Base-by-base conservation (phyloP, 345 rosid genomes). In the Sonneratia alba region DNA sequence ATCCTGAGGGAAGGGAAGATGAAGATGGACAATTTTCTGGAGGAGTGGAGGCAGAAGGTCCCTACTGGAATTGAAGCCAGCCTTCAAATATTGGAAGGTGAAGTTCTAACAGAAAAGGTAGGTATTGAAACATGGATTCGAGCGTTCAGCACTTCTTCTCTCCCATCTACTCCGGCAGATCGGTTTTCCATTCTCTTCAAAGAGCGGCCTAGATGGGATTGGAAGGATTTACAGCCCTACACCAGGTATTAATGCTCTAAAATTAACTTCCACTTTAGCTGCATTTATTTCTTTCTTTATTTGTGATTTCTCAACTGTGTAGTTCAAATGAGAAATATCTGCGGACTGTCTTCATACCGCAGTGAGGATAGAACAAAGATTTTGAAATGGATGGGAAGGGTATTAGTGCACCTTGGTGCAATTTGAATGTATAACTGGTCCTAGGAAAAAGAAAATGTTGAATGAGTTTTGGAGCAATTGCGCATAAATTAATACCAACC, bases 191-290 rank as follows among this genome's bases (percentile, higher is more conserved):
- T 78, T 69, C 87, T 94, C n/a, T 91, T 94, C 76, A 84, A 76
- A 68, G 89, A 88, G 71, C 85, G 93, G 63, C 48, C 88, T 38
- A 95, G 81, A 81, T 92, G 99, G 99, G 97, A 87, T 63, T 81
- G 89, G 93, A 92, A 87, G 81, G 99, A 95, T 74, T 80, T 95
- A 53, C 84, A 86, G 81, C 97, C 97, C 59, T 95, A 86, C 83
- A 76, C 91, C 74, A 88, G 97, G 97, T 92, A 34, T 66, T 16
- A 56, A 53, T 2, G 34, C 8, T 36, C 38, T 11, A 13, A n/a
- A 34, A 8, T 14, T 7, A 24, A 19, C 40, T 24, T 72, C n/a
- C 57, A 45, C n/a, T 49, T 72, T 49, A 15, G 2, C 66, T 57
- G 1, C 11, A 11, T 27, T 13, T 34, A 62, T 62, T 2, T 32